Conservation (phyloP, 2,329 filamentous ascomycete genomes). For the Venturia nashicola region DNA sequence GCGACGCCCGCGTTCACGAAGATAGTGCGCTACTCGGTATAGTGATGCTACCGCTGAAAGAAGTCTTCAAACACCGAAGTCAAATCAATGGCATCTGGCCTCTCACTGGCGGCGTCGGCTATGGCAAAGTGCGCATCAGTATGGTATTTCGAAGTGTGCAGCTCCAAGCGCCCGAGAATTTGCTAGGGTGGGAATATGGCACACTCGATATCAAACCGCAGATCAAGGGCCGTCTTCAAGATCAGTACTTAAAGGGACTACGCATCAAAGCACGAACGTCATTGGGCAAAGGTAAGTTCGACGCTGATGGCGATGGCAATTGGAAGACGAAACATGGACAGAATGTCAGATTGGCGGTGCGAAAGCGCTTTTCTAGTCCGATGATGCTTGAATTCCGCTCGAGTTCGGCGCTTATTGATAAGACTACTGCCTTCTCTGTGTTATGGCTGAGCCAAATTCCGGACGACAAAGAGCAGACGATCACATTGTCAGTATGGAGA, state of each 20-base stretch:
- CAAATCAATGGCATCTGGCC: constrained; percentile 57
- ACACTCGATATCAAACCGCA: constrained; percentile 51
- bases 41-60: constrained; percentile 52
- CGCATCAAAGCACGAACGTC: constrained; percentile 49
- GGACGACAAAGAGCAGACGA: constrained; percentile 51
- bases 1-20: constrained; percentile 56
- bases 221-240: constrained; percentile 23
- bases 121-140: constrained; percentile 55
- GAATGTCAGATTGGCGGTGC: constrained; percentile 42
- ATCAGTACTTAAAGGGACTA: constrained; percentile 29
- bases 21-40: constrained; percentile 58
- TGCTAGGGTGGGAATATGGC: constrained; percentile 60
- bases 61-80: constrained; percentile 49
- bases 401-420: constrained; percentile 39
- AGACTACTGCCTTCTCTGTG: constrained; percentile 48
- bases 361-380: constrained; percentile 47
- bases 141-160: constrained; percentile 62
- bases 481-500: constrained; percentile 53
- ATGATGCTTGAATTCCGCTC: constrained; percentile 48
- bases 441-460: constrained; percentile 58
- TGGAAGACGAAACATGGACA: constrained; percentile 41
- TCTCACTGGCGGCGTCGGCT: constrained; percentile 59
- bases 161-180: constrained; percentile 44
- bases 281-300: constrained; percentile 46
- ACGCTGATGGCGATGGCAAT: constrained; percentile 22